phyloP scores from a whole-genome alignment of 805 yeast species.

The Ogataea nakhonphanomensis region DNA sequence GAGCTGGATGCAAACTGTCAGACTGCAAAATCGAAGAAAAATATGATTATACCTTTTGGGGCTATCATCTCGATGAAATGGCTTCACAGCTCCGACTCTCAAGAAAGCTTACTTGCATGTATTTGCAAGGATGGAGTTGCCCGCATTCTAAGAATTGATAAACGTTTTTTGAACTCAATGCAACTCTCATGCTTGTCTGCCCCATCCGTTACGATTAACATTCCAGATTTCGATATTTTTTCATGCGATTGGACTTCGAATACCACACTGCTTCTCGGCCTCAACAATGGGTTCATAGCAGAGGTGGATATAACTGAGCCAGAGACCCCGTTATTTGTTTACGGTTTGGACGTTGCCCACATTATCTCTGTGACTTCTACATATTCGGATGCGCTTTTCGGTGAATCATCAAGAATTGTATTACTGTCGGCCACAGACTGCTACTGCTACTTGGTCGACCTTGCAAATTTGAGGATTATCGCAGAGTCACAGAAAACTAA shows the following conservation, averaged over 20 bases:
- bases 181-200: constrained; percentile 11
- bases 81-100: constrained; percentile 15
- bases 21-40: constrained; percentile 12
- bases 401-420: constrained; percentile 11
- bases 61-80: constrained; percentile 29
- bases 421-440: constrained; percentile 21
- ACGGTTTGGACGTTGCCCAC: constrained; percentile 22
- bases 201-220: constrained; percentile 18
- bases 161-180: constrained; percentile 9
- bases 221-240: constrained; percentile 19
- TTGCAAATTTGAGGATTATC: constrained; percentile 15
- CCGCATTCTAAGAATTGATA: constrained; percentile 23
- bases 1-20: constrained; percentile 13
- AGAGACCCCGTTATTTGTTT: constrained; percentile 21
- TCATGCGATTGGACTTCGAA: constrained; percentile 31
- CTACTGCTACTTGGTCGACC: constrained; percentile 18
- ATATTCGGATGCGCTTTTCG: constrained; percentile 18
- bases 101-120: constrained; percentile 22
- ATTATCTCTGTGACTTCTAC: constrained; percentile 24
- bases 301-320: constrained; percentile 24
- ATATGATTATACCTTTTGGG: constrained; percentile 20
- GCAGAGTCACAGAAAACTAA: constrained; percentile 17
- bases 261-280: constrained; percentile 24
- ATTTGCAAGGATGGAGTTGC: constrained; percentile 29
- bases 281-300: constrained; percentile 28